Evolutionary conservation across 192 early-diverging fungal species (phyloP), one percentile per base, ranked within the genome.

Genomic region (Backusella psychrophila): DNA sequence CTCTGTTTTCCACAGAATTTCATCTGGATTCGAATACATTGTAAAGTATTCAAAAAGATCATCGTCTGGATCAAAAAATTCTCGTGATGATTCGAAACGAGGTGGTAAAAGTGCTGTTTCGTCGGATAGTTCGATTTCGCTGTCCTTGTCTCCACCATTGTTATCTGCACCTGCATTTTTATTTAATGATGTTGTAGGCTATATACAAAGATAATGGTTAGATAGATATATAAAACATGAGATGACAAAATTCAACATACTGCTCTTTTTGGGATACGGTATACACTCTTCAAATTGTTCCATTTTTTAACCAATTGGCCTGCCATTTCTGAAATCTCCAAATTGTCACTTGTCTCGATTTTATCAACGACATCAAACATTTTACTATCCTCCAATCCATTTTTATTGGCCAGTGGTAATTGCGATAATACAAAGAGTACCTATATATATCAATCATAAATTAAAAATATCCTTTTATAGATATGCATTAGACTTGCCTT

Each of bases 391-490:
- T 92, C 89, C 31, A 97, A 88, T 5, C 90, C 85, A 81, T 98
- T 96, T 39, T 91, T 81, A 14, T 93, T 91, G 12, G 92, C 77
- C 17, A 96, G 87, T 23, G 96, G 96, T 70, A 98, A 88, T 34
- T 86, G 87, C 7, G 89, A 86, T 49, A 98, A 80, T 19, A 95
- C 90, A 35, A 44, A 46, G 17, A 82, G 65, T 6, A 82, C 80
- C 80, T 82, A 38, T 33, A 36, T 77, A 78, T 33, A 19, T 4
- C 15, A 29, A 59, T 31, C 76, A 52, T 34, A 53, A 34, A 33
- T 65, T 19, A 36, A 59, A 26, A 42, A 6, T 33, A 33, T 33
- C 33, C 33, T 72, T 69, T 39, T 17, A 9, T n/a, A 23, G 7
- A 9, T 19, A 53, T 15, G 34, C 7, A 1, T 66, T 71, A 90